A percentile compares a stretch with the other conserved stretches of the same genome.
These are phyloP conservation scores for Lyophyllum decastes DNA, from an alignment of 768 basidiomycete species.

Conservation along the genomic window DNA sequence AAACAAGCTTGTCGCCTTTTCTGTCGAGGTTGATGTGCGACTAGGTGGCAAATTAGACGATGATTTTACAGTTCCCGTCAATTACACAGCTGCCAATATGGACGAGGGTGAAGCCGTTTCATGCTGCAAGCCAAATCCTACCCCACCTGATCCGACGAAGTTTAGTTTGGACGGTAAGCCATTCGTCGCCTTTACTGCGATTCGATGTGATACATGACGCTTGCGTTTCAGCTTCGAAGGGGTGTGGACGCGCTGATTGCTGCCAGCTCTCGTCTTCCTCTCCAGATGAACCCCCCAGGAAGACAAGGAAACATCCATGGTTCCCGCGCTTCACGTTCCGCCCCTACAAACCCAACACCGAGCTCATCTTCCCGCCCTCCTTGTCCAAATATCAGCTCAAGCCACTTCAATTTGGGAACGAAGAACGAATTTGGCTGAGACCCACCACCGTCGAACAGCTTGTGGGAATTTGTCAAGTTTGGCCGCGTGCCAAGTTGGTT, in stretches of 20 bases:
- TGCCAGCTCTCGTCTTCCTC: constrained; percentile 12
- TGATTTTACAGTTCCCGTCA: constrained; percentile 13
- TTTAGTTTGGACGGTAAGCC: constrained; percentile 8
- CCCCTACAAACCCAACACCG: constrained; percentile 14
- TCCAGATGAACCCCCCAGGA: neutral
- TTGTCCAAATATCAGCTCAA: constrained; percentile 7
- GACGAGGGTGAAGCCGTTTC: constrained; percentile 12
- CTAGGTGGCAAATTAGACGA: neutral
- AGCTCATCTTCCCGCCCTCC: constrained; percentile 16
- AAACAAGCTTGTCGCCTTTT: neutral
- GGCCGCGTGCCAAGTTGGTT: constrained; percentile 9
- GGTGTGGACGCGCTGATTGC: constrained; percentile 18
- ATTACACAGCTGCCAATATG: constrained; percentile 14
- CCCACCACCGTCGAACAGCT: constrained; percentile 13
- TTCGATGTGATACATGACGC: neutral
- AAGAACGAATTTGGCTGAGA: constrained; percentile 14
- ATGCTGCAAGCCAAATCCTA: constrained; percentile 1
- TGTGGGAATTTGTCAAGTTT: constrained; percentile 8
- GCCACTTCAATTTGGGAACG: constrained; percentile 13
- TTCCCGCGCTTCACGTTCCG: constrained; percentile 18
- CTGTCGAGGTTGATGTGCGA: neutral
- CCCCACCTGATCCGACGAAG: neutral
- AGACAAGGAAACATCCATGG: constrained; percentile 8
- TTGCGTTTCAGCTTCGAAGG: neutral
- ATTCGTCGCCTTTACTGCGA: neutral